Evolutionary conservation across 768 basidiomycete species (phyloP).

Genomic region (Crepidotus variabilis): DNA sequence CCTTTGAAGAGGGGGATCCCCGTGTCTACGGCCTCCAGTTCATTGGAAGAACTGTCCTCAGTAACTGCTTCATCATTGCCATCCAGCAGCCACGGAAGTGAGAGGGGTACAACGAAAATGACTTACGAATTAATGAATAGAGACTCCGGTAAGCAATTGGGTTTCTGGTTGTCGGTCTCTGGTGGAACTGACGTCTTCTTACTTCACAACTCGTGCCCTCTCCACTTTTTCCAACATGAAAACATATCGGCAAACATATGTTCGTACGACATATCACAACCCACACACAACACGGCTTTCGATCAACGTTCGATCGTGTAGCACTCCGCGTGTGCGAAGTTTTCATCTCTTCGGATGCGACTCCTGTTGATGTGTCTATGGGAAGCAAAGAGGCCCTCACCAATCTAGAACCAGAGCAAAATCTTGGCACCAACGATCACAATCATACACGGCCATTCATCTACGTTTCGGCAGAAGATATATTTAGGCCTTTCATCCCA

Average conservation of each 20-base stretch:
- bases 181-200: slow-evolving; percentile 1
- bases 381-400: slow-evolving; percentile 19
- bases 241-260: background rate
- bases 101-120: slow-evolving; percentile 24
- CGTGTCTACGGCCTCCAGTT: background rate
- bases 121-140: slow-evolving; percentile 84
- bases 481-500: slow-evolving; percentile 84
- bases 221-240: slow-evolving; percentile 4
- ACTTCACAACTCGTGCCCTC: slow-evolving; percentile 8
- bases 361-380: slow-evolving; percentile 4
- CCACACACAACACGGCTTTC: background rate
- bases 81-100: slow-evolving; percentile 4
- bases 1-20: slow-evolving; percentile 44
- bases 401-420: slow-evolving; percentile 10
- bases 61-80: slow-evolving; percentile 4
- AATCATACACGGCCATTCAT: slow-evolving; percentile 64
- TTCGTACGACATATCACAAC: background rate
- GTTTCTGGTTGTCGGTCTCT: background rate
- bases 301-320: slow-evolving; percentile 21
- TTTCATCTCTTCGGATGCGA: slow-evolving; percentile 48
- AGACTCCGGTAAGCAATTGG: slow-evolving; percentile 69
- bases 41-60: background rate
- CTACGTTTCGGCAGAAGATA: slow-evolving; percentile 93
- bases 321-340: slow-evolving; percentile 78
- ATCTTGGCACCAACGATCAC: background rate